These are phyloP conservation scores for Rhizopogon vulgaris DNA, from an alignment of 768 basidiomycete genomes.

Conservation along the genomic window DNA sequence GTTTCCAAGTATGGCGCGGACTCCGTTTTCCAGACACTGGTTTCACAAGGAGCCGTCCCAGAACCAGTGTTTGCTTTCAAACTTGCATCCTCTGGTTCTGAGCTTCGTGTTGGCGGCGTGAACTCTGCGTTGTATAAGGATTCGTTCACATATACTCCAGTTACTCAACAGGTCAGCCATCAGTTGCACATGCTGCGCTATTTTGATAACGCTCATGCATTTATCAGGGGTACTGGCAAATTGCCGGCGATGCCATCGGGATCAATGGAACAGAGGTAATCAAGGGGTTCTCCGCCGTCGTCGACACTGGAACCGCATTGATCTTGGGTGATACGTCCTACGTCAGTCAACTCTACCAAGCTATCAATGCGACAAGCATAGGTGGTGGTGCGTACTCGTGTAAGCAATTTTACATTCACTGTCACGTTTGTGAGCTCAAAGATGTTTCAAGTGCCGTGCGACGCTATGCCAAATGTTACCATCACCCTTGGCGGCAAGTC, in stretches of 20 bases:
- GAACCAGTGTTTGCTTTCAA: conserved; percentile 33
- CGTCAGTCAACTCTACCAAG: conserved; percentile 24
- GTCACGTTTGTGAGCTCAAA: conserved; percentile 1
- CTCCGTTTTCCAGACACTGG: conserved; percentile 39
- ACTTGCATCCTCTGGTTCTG: conserved; percentile 26
- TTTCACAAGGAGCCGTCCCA: conserved; percentile 29
- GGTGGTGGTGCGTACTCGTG: conserved; percentile 33
- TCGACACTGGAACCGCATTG: conserved; percentile 48
- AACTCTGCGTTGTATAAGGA: conserved; percentile 34
- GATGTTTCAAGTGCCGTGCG: conserved; percentile 16
- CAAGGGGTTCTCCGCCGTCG: conserved; percentile 13
- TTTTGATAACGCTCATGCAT: not conserved
- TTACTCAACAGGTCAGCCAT: conserved; percentile 23
- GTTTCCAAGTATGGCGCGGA: conserved; percentile 29
- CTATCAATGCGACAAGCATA: conserved; percentile 23
- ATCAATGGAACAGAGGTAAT: conserved; percentile 16
- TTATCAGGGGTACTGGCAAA: conserved; percentile 19
- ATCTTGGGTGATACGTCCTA: conserved; percentile 36
- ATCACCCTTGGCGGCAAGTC: conserved; percentile 27
- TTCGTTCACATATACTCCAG: conserved; percentile 29
- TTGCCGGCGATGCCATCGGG: conserved; percentile 10
- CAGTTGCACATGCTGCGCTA: not conserved
- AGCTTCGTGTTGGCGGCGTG: conserved; percentile 37
- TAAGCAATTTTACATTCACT: not conserved
- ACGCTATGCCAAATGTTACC: conserved; percentile 21